Conservation (phyloP, 2,329 filamentous ascomycete species). For the Trichoderma sp. region DNA sequence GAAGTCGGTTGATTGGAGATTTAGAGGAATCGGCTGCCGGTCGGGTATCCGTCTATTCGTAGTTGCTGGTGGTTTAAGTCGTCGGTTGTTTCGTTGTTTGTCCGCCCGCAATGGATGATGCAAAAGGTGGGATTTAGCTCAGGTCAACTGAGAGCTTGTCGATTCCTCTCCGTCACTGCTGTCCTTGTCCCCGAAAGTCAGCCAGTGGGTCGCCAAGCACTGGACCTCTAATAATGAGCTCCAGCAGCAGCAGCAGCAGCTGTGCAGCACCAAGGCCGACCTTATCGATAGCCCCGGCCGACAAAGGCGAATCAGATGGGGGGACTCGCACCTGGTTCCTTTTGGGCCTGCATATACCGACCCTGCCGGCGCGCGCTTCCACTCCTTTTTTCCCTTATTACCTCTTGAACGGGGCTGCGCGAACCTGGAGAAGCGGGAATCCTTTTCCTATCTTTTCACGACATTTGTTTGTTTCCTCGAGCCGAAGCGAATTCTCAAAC, state of each 20-base stretch:
- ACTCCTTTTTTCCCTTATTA: constrained; percentile 5
- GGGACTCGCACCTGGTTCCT: too few relatives aligned
- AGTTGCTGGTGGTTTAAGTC: background rate
- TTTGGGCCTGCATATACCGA: constrained; percentile 23
- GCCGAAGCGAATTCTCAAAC: background rate
- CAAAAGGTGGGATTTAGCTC: constrained; percentile 7
- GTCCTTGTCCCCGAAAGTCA: background rate
- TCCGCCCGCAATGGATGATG: background rate
- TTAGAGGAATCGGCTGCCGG: too few relatives aligned
- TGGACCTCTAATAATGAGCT: background rate
- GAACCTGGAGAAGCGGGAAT: background rate
- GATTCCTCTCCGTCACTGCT: constrained; percentile 11
- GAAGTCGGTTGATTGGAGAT: too few relatives aligned
- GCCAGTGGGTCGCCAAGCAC: constrained; percentile 13
- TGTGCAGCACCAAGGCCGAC: too few relatives aligned
- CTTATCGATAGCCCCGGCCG: constrained; percentile 27
- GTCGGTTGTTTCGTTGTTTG: background rate
- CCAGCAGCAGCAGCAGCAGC: background rate
- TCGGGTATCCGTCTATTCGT: background rate
- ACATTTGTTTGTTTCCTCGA: background rate
- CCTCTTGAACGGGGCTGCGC: background rate
- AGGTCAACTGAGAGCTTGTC: background rate
- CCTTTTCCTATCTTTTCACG: background rate
- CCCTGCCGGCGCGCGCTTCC: constrained; percentile 26
- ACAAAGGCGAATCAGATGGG: background rate